Evolutionary conservation across 805 yeast species (phyloP).

Genomic region (Tetrapisispora fleetii): DNA sequence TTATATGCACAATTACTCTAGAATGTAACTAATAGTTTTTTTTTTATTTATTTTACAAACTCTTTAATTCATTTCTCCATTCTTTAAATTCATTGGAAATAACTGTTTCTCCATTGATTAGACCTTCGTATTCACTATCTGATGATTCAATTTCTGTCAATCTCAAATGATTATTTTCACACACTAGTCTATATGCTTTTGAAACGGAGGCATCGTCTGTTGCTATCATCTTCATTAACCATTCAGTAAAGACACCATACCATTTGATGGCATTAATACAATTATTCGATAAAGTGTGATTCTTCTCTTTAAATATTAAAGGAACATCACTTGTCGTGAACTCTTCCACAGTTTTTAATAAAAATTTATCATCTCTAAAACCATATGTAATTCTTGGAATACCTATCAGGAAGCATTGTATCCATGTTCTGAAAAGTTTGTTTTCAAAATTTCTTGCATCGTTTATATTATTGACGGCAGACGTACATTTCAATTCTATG

Average conservation of each 20-base stretch:
- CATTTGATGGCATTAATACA: constrained; percentile 77
- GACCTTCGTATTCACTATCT: constrained; percentile 29
- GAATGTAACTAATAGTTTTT: neutral
- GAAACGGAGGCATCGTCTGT: constrained; percentile 42
- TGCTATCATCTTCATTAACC: constrained; percentile 55
- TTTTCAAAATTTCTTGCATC: constrained; percentile 61
- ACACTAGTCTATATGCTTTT: constrained; percentile 44
- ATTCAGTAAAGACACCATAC: constrained; percentile 75
- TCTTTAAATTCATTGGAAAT: constrained; percentile 41
- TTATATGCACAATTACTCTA: neutral
- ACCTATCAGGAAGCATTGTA: constrained; percentile 85
- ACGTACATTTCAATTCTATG: constrained; percentile 72
- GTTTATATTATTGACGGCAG: constrained; percentile 42
- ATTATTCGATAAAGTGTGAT: constrained; percentile 40
- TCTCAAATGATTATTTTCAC: constrained; percentile 43
- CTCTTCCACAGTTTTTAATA: constrained; percentile 62
- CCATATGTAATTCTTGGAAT: constrained; percentile 76
- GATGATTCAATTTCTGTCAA: constrained; percentile 35
- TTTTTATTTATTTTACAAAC: neutral
- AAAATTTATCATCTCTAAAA: constrained; percentile 64
- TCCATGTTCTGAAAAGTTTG: constrained; percentile 78
- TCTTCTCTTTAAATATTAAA: constrained; percentile 41
- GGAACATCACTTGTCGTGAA: constrained; percentile 76
- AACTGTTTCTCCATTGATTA: constrained; percentile 32
- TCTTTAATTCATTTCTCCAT: constrained; percentile 37